A percentile compares a stretch with the other conserved stretches of the same genome.
These are phyloP conservation scores for Mycena maculata DNA, from an alignment of 768 basidiomycete species.

Conservation along the genomic window DNA sequence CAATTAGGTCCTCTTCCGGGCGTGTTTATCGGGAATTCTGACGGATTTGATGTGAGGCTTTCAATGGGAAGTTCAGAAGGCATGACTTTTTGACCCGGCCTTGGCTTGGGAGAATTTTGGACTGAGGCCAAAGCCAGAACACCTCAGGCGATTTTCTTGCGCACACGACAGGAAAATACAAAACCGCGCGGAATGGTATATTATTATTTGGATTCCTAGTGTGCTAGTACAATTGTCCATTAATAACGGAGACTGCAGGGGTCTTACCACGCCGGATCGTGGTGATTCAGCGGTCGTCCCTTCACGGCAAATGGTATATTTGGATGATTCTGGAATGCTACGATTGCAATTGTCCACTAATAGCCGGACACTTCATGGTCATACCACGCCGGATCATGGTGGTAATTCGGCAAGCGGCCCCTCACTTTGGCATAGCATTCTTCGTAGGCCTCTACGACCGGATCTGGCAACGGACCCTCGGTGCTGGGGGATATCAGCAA, in stretches of 20 bases:
- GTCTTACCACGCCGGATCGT: conserved; percentile 32
- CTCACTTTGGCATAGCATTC: conserved; percentile 56
- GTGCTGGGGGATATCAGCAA: conserved; percentile 44
- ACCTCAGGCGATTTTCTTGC: too few species aligned
- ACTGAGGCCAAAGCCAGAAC: too few species aligned
- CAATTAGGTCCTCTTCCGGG: too few species aligned
- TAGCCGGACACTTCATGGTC: conserved; percentile 22
- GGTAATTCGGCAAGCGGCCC: conserved; percentile 31
- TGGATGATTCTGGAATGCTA: too few species aligned
- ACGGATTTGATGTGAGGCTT: too few species aligned
- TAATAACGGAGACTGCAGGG: conserved; percentile 18
- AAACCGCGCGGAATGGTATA: too few species aligned
- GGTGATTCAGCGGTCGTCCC: conserved; percentile 30
- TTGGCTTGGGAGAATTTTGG: too few species aligned
- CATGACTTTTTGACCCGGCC: too few species aligned
- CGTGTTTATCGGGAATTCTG: too few species aligned
- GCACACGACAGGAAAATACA: too few species aligned
- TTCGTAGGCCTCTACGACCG: conserved; percentile 60
- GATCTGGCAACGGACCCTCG: conserved; percentile 64
- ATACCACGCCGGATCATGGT: conserved; percentile 31
- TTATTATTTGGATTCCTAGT: too few species aligned
- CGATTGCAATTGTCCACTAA: background rate
- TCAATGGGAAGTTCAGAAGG: too few species aligned
- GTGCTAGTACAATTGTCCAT: background rate
- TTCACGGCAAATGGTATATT: conserved; percentile 43